Evolutionary conservation across 148 eudicot genomes (phyloP).

Genomic region (Camellia japonica): DNA sequence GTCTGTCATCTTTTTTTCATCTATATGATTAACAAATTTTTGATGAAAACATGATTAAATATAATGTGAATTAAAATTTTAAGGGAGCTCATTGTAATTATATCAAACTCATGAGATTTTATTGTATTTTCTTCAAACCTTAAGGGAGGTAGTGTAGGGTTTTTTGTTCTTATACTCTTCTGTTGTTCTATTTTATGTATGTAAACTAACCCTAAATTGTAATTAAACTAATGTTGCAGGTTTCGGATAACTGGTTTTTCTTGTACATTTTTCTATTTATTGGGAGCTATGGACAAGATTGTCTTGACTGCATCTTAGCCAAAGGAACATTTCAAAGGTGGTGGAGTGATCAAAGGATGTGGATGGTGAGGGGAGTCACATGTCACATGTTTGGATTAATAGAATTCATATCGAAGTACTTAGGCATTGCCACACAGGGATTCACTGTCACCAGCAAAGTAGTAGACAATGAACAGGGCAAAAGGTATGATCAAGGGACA

Average conservation of each 20-base stretch:
- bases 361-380: slow-evolving; percentile 49
- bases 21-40: no score
- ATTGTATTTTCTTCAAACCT: no score
- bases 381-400: slow-evolving; percentile 31
- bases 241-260: slow-evolving; percentile 32
- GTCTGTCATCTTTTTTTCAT: no score
- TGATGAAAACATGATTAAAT: no score
- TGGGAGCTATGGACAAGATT: slow-evolving; percentile 49
- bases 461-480: slow-evolving; percentile 37
- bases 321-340: slow-evolving; percentile 43
- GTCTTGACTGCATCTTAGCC: slow-evolving; percentile 32
- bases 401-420: slow-evolving; percentile 30
- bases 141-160: no score
- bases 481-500: slow-evolving; percentile 52
- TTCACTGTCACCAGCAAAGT: slow-evolving; percentile 58
- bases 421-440: slow-evolving; percentile 37
- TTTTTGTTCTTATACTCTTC: no score
- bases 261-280: slow-evolving; percentile 46
- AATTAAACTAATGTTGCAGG: slow-evolving; percentile 24
- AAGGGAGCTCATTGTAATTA: no score
- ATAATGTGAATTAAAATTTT: no score
- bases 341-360: slow-evolving; percentile 70
- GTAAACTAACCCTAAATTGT: no score
- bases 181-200: no score
- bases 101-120: no score